Conservation (phyloP, 257 asterid genomes). For the Petunia secreta region DNA sequence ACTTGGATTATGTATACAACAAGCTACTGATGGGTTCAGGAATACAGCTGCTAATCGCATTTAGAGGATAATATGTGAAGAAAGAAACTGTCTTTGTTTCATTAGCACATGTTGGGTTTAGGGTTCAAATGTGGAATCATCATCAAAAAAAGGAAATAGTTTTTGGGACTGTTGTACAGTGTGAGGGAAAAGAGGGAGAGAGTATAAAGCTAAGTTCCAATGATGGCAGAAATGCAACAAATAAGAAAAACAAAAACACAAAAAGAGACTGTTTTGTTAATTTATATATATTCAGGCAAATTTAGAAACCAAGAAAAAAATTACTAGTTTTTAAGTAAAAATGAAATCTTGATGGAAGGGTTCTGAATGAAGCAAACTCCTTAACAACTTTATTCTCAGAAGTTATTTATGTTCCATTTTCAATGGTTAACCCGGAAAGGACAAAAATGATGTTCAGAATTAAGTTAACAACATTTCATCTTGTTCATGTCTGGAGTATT, state of each 20-base stretch:
- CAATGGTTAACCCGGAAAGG: too few species aligned
- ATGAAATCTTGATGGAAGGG: background rate
- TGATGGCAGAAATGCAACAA: conserved; percentile 23
- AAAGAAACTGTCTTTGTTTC: conserved; percentile 61
- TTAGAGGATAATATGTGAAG: conserved; percentile 22
- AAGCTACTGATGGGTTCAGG: conserved; percentile 63
- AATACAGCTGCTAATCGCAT: conserved; percentile 63
- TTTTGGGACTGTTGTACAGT: conserved; percentile 51
- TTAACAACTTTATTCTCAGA: background rate
- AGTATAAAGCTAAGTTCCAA: conserved; percentile 22
- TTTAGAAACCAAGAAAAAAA: conserved; percentile 14
- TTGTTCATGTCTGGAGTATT: too few species aligned
- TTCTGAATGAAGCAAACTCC: conserved; percentile 14
- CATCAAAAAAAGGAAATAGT: conserved; percentile 23
- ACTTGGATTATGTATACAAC: conserved; percentile 60
- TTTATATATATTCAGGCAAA: conserved; percentile 22
- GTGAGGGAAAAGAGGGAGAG: conserved; percentile 24
- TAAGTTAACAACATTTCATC: too few species aligned
- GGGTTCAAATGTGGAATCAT: conserved; percentile 4
- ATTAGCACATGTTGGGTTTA: conserved; percentile 17
- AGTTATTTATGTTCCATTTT: too few species aligned
- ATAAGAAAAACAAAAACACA: background rate
- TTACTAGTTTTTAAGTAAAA: background rate
- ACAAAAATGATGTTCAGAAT: too few species aligned
- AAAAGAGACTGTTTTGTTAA: background rate